Percentiles rank a stretch among this genome's conserved stretches.
Evolutionary conservation across 2,329 filamentous ascomycete genomes (phyloP).

Genomic region (Stemphylium lycopersici): DNA sequence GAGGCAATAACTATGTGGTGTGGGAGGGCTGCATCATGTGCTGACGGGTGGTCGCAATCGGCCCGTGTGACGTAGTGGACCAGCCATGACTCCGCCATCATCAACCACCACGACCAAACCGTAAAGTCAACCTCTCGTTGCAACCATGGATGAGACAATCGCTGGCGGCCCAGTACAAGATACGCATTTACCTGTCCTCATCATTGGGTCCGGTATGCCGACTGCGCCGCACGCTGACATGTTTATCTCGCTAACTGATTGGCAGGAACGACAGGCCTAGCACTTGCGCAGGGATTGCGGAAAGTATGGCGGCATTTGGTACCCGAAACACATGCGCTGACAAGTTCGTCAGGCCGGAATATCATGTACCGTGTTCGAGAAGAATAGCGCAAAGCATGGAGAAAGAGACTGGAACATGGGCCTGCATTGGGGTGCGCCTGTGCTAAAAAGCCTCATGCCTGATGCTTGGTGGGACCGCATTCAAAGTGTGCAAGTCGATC

Average conservation of each 20-base stretch:
- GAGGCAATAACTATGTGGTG: too few relatives aligned
- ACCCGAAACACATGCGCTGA: not conserved
- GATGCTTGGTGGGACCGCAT: slow-evolving; percentile 57
- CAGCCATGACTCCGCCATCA: too few relatives aligned
- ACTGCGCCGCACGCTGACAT: slow-evolving; percentile 3
- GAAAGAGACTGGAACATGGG: slow-evolving; percentile 68
- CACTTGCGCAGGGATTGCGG: slow-evolving; percentile 45
- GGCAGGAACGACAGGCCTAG: slow-evolving; percentile 45
- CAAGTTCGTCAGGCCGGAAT: slow-evolving; percentile 37
- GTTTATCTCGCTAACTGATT: slow-evolving; percentile 11
- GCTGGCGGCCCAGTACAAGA: not conserved
- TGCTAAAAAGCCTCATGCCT: slow-evolving; percentile 60
- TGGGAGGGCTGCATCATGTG: not conserved
- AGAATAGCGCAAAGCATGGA: slow-evolving; percentile 54
- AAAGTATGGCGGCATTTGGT: slow-evolving; percentile 29
- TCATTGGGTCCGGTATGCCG: slow-evolving; percentile 42
- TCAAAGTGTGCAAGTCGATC: slow-evolving; percentile 60
- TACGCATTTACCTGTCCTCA: slow-evolving; percentile 28
- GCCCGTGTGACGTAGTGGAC: not conserved
- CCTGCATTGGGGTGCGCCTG: slow-evolving; percentile 66
- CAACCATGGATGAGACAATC: slow-evolving; percentile 5
- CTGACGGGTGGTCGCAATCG: not conserved
- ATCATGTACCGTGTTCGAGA: slow-evolving; percentile 62
- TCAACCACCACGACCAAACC: too few relatives aligned
- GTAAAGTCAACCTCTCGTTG: not conserved